Percentiles rank a stretch among this genome's conserved stretches.
These are phyloP conservation scores for Scutellaria baicalensis DNA, from an alignment of 257 asterid genomes.

Conservation along the genomic window DNA sequence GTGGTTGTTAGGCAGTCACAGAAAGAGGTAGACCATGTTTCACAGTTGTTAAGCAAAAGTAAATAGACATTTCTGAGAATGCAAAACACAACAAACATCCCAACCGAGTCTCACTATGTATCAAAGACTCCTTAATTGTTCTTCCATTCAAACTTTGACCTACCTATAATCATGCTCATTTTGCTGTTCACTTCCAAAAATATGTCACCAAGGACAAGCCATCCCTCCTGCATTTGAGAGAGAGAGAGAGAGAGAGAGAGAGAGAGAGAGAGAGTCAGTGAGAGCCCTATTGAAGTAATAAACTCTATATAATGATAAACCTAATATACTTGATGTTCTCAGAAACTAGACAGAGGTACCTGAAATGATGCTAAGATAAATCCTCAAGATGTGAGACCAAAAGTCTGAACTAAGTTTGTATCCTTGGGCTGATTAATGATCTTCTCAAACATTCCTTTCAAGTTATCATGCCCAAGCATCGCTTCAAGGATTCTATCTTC, in stretches of 20 bases:
- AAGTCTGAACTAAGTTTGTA: conserved; percentile 21
- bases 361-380: background rate
- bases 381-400: conserved; percentile 25
- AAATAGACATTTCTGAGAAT: no score
- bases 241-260: background rate
- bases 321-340: background rate
- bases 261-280: background rate
- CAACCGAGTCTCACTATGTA: no score
- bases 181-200: no score
- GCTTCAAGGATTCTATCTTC: conserved; percentile 32
- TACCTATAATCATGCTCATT: no score
- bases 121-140: no score
- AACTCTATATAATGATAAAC: background rate
- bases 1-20: no score
- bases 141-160: no score
- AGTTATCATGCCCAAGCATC: conserved; percentile 15
- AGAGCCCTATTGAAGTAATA: background rate
- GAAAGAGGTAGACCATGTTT: no score
- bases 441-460: conserved; percentile 34
- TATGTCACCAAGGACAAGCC: background rate
- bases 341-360: background rate
- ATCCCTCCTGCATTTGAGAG: background rate
- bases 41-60: no score
- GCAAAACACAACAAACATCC: no score
- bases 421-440: conserved; percentile 49